Evolutionary conservation across 2,329 filamentous ascomycete genomes (phyloP).

Genomic region (Penicillium hesseltinei): DNA sequence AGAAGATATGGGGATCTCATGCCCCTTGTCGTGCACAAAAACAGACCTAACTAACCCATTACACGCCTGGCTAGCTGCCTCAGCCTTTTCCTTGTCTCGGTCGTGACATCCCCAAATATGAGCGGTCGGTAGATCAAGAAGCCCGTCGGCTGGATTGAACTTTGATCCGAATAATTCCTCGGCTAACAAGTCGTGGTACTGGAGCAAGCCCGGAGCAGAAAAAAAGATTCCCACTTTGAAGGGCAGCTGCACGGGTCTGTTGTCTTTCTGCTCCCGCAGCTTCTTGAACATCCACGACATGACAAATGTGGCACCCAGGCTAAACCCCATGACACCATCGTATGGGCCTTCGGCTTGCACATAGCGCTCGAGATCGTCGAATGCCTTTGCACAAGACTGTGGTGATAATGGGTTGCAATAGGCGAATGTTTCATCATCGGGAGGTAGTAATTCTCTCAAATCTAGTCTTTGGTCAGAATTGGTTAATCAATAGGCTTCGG

Average conservation of each 20-base stretch:
- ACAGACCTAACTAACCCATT: constrained; percentile 6
- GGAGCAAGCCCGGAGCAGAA: constrained; percentile 5
- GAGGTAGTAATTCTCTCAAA: neutral
- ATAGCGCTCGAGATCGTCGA: constrained; percentile 12
- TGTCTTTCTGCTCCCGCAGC: constrained; percentile 3
- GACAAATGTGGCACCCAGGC: constrained; percentile 24
- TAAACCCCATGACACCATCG: constrained; percentile 31
- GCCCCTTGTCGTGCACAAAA: constrained; percentile 15
- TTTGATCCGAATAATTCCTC: neutral
- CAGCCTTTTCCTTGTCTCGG: neutral
- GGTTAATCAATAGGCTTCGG: too few relatives aligned
- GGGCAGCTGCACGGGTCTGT: constrained; percentile 6
- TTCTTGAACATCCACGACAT: constrained; percentile 15
- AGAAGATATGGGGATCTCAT: constrained; percentile 12
- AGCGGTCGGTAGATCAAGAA: constrained; percentile 14
- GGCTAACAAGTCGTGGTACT: neutral
- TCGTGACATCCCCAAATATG: constrained; percentile 18
- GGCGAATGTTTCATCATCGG: neutral
- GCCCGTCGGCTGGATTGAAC: neutral
- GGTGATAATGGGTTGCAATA: neutral
- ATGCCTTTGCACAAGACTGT: neutral
- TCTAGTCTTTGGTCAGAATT: neutral
- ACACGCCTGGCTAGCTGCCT: constrained; percentile 9
- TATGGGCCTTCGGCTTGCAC: constrained; percentile 28
- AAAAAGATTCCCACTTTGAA: constrained; percentile 29